Percentiles rank a stretch among this genome's conserved stretches.
These are phyloP conservation scores for Leccinum ochraceum DNA, from an alignment of 768 basidiomycete species.

Conservation along the genomic window DNA sequence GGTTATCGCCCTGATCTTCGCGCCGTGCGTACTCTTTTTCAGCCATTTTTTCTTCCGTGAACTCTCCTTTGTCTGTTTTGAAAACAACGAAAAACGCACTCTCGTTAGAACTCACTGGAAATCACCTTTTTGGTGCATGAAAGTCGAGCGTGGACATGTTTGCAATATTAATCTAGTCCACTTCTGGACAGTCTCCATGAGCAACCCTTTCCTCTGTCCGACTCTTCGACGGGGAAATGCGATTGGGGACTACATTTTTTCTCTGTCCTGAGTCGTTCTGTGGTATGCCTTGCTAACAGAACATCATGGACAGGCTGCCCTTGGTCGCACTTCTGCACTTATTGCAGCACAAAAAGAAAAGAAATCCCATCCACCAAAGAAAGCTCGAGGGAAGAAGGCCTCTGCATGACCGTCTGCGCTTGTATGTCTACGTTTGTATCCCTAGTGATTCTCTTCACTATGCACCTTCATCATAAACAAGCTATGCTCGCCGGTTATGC, in stretches of 20 bases:
- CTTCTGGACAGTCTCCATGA: constrained; percentile 24
- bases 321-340: constrained; percentile 77
- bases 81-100: constrained; percentile 51
- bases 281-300: constrained; percentile 49
- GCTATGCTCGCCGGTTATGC: constrained; percentile 8
- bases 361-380: constrained; percentile 66
- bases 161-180: constrained; percentile 61
- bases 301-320: constrained; percentile 53
- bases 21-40: constrained; percentile 51
- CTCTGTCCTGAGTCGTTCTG: constrained; percentile 21
- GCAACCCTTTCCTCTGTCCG: constrained; percentile 29
- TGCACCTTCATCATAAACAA: constrained; percentile 25
- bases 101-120: constrained; percentile 93
- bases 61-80: neutral
- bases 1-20: constrained; percentile 82
- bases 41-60: neutral
- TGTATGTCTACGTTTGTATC: constrained; percentile 32
- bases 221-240: constrained; percentile 32
- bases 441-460: constrained; percentile 20
- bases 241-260: constrained; percentile 26
- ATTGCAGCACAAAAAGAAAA: constrained; percentile 69
- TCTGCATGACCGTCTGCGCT: constrained; percentile 20
- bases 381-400: constrained; percentile 69
- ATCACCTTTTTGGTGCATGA: constrained; percentile 58
- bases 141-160: constrained; percentile 92